A percentile compares a stretch with the other conserved stretches of the same genome.
phyloP scores from a whole-genome alignment of 345 rosid genomes.

The Erodium maritimum region DNA sequence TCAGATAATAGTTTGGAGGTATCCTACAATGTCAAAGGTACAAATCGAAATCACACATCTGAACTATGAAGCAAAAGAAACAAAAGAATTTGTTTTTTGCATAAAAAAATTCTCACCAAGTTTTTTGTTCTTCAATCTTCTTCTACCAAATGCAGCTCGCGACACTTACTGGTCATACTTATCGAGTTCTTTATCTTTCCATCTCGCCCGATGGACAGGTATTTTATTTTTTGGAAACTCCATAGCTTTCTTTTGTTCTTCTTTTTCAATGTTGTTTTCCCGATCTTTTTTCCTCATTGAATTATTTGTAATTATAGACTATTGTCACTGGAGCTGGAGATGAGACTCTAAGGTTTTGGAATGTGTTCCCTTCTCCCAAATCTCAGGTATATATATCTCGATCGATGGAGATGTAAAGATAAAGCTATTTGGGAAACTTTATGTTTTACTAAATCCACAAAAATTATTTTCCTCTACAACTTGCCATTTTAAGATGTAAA shows the following conservation, averaged over 20 bases:
- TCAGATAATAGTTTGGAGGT: constrained; percentile 96
- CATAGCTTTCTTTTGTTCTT: background rate
- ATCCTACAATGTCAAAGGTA: constrained; percentile 97
- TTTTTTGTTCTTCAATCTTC: constrained; percentile 1
- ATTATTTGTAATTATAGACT: constrained; percentile 30
- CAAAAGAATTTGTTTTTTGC: too few relatives aligned
- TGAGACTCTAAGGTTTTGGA: constrained; percentile 96
- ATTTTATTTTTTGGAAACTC: constrained; percentile 6
- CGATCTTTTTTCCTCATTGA: background rate
- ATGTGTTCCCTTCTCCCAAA: constrained; percentile 90
- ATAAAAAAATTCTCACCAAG: background rate
- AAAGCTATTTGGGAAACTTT: background rate
- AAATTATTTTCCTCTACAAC: background rate
- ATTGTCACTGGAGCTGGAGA: constrained; percentile 99
- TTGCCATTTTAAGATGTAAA: too few relatives aligned
- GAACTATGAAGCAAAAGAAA: background rate
- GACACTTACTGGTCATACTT: constrained; percentile 89
- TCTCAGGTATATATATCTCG: constrained; percentile 47
- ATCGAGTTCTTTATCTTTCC: constrained; percentile 93
- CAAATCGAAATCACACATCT: background rate
- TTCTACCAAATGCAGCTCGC: constrained; percentile 57
- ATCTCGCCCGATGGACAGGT: constrained; percentile 99
- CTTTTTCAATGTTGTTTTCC: background rate
- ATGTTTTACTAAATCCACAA: background rate
- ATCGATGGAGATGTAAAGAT: constrained; percentile 1